Percentiles rank a stretch among this genome's conserved stretches.
These are phyloP conservation scores for Xylariomycetidae sp. DNA, from an alignment of 2,329 filamentous ascomycete genomes.

Conservation along the genomic window DNA sequence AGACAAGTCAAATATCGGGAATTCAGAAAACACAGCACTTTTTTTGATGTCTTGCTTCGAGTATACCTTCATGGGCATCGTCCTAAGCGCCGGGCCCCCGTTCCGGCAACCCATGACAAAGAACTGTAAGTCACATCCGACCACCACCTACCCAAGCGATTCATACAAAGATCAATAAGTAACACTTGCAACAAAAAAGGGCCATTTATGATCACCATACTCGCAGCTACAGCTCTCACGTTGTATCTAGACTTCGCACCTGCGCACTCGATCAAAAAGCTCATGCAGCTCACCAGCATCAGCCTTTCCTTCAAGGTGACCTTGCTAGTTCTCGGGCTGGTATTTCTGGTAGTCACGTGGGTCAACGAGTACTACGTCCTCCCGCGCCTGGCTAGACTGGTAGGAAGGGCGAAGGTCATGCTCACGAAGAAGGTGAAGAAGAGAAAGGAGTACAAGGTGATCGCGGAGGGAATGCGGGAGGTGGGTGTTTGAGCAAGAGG, in stretches of 20 bases:
- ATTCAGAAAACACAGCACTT: slow-evolving; percentile 88
- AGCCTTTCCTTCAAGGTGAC: slow-evolving; percentile 67
- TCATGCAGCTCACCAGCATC: slow-evolving; percentile 86
- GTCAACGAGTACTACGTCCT: slow-evolving; percentile 68
- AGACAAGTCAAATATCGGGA: slow-evolving; percentile 79
- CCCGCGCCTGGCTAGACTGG: slow-evolving; percentile 58
- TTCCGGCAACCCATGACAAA: slow-evolving; percentile 76
- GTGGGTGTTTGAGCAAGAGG: too few species aligned
- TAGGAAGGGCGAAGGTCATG: slow-evolving; percentile 59
- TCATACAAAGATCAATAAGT: too few species aligned
- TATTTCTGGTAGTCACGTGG: slow-evolving; percentile 67
- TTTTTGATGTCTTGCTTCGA: slow-evolving; percentile 92
- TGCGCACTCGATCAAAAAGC: slow-evolving; percentile 58
- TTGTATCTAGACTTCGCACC: slow-evolving; percentile 79
- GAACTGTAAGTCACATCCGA: slow-evolving; percentile 67
- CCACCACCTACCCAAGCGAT: slow-evolving; percentile 2
- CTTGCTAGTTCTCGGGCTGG: slow-evolving; percentile 64
- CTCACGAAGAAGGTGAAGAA: slow-evolving; percentile 63
- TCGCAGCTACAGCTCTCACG: slow-evolving; percentile 61
- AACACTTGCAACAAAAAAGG: too few species aligned
- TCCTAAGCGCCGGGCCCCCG: slow-evolving; percentile 85
- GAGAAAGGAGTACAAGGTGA: slow-evolving; percentile 82
- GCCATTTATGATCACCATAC: slow-evolving; percentile 78
- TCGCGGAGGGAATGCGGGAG: slow-evolving; percentile 63
- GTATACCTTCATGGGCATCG: slow-evolving; percentile 85